These are phyloP conservation scores for Diaporthe nobilis DNA, from an alignment of 2,329 filamentous ascomycete genomes.

Conservation along the genomic window DNA sequence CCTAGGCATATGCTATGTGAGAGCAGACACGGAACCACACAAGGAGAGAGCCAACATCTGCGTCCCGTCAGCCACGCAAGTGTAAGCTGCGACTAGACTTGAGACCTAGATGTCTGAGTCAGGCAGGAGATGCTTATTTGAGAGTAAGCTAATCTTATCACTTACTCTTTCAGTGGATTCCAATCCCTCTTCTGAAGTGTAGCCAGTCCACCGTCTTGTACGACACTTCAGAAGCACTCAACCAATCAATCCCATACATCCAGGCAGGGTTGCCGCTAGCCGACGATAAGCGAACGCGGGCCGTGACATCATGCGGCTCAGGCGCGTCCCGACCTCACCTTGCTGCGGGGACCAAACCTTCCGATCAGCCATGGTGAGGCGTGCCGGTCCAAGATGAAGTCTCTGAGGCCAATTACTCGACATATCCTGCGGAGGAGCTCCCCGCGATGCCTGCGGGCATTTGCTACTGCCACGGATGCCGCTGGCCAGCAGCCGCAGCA, in stretches of 20 bases:
- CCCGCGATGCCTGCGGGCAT: conserved; percentile 49
- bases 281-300: conserved; percentile 35
- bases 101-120: background rate
- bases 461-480: conserved; percentile 56
- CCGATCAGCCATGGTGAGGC: conserved; percentile 33
- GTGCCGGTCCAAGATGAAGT: conserved; percentile 38
- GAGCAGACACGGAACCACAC: too few species aligned
- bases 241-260: background rate
- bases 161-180: background rate
- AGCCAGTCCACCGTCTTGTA: background rate
- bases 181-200: background rate
- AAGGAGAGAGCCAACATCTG: background rate
- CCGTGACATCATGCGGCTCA: conserved; percentile 36
- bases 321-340: conserved; percentile 18
- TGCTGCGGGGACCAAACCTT: conserved; percentile 8
- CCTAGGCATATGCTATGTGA: too few species aligned
- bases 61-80: background rate
- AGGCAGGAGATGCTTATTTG: background rate
- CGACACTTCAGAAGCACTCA: background rate
- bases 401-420: conserved; percentile 34
- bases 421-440: conserved; percentile 21
- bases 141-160: background rate
- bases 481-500: conserved; percentile 41
- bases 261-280: background rate
- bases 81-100: background rate